phyloP scores from a whole-genome alignment of 129 eudicot genomes.

The Tagetes erecta region DNA sequence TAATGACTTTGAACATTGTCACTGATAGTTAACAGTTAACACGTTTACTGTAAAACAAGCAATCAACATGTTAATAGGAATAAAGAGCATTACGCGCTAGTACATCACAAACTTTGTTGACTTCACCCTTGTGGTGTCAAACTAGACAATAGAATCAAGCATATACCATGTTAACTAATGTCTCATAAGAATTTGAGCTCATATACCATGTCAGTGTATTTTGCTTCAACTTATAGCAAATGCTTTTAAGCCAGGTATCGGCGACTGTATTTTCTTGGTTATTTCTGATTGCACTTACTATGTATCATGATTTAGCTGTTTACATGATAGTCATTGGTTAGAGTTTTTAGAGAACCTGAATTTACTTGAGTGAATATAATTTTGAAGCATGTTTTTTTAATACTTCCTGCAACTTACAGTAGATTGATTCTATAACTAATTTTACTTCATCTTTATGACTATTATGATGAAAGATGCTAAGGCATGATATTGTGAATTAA shows the following conservation, averaged over 20 bases:
- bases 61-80: background rate
- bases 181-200: too few relatives aligned
- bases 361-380: background rate
- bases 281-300: too few relatives aligned
- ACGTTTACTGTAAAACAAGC: background rate
- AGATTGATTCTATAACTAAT: background rate
- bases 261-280: too few relatives aligned
- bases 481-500: background rate
- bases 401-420: background rate
- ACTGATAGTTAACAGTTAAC: too few relatives aligned
- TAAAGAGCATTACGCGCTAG: background rate
- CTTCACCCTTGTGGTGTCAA: background rate
- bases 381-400: background rate
- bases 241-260: too few relatives aligned
- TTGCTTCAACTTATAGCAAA: too few relatives aligned
- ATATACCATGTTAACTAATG: too few relatives aligned
- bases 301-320: background rate
- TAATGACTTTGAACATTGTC: too few relatives aligned
- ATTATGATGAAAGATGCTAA: background rate
- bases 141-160: too few relatives aligned
- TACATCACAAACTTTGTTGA: background rate
- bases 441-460: background rate
- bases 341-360: background rate
- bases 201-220: too few relatives aligned
- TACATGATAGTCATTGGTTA: background rate